phyloP scores from a whole-genome alignment of 164 flowering plant genomes.

The Kingdonia uniflora region DNA sequence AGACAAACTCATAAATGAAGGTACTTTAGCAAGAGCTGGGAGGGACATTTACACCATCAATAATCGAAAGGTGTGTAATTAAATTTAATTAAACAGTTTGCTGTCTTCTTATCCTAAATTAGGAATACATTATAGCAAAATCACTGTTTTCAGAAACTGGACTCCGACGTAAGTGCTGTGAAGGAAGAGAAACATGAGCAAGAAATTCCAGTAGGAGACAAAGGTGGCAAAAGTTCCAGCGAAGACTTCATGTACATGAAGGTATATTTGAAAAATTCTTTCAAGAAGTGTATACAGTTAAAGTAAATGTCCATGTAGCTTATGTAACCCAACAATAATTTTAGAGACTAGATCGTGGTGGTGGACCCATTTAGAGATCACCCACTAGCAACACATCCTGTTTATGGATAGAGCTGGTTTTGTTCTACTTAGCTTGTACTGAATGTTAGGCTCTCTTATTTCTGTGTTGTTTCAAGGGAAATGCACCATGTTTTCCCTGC shows the following conservation, averaged over 20 bases:
- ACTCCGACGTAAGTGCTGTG: conserved; percentile 38
- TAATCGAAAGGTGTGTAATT: conserved; percentile 33
- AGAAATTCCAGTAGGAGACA: conserved; percentile 12
- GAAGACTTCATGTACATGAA: conserved; percentile 72
- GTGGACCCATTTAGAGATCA: too few species aligned
- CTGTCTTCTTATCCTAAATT: not conserved
- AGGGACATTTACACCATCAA: conserved; percentile 43
- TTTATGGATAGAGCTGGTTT: too few species aligned
- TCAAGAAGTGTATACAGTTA: too few species aligned
- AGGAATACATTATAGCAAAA: not conserved
- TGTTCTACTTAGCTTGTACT: too few species aligned
- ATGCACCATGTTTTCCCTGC: too few species aligned
- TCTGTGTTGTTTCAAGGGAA: too few species aligned
- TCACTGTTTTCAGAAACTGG: conserved; percentile 26
- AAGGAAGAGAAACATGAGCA: conserved; percentile 59
- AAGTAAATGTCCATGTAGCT: too few species aligned
- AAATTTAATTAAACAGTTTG: not conserved
- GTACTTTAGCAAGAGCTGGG: conserved; percentile 43
- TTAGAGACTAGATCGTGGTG: too few species aligned
- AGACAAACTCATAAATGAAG: conserved; percentile 63
- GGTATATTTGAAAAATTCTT: conserved; percentile 27
- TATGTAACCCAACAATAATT: too few species aligned
- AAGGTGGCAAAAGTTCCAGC: conserved; percentile 16
- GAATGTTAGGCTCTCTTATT: too few species aligned
- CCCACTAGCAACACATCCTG: too few species aligned